Conservation (phyloP, 2,329 filamentous ascomycete genomes). For the Phaeosphaeriaceae sp. region DNA sequence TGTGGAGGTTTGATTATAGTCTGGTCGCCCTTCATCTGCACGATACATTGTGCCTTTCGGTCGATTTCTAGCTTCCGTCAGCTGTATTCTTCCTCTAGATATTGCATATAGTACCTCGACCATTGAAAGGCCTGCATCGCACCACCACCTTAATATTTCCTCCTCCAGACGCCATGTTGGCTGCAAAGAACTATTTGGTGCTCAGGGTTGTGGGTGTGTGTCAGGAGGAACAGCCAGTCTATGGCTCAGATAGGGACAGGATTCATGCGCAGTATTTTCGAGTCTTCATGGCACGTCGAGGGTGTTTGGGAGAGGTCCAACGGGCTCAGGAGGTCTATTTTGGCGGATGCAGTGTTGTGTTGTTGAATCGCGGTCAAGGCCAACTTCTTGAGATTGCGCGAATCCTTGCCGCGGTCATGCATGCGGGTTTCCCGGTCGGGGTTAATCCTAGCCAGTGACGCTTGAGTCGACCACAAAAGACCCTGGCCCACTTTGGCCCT, state of each 20-base stretch:
- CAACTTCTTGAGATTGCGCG: slow-evolving; percentile 34
- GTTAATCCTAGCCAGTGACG: slow-evolving; percentile 6
- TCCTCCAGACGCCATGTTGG: slow-evolving; percentile 72
- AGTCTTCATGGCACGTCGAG: slow-evolving; percentile 39
- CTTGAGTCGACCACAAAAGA: neutral
- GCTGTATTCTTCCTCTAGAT: neutral
- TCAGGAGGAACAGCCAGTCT: slow-evolving; percentile 20
- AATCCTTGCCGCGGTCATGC: slow-evolving; percentile 29
- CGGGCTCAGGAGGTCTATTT: slow-evolving; percentile 33
- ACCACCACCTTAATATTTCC: slow-evolving; percentile 99
- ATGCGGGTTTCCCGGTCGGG: slow-evolving; percentile 1
- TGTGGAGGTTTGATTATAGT: slow-evolving; percentile 81
- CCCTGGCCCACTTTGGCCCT: slow-evolving; percentile 6
- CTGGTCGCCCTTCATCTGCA: slow-evolving; percentile 93
- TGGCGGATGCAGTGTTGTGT: slow-evolving; percentile 20
- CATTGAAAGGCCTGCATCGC: slow-evolving; percentile 93
- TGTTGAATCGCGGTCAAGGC: slow-evolving; percentile 29
- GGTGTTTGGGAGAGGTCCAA: slow-evolving; percentile 1
- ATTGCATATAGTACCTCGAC: slow-evolving; percentile 70
- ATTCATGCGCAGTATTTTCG: slow-evolving; percentile 32
- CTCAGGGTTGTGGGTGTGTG: slow-evolving; percentile 7
- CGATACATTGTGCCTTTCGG: slow-evolving; percentile 91
- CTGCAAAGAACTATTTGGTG: slow-evolving; percentile 8
- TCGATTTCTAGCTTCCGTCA: slow-evolving; percentile 74
- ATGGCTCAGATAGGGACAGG: slow-evolving; percentile 16